Conservation (phyloP, 768 basidiomycete genomes). For the Rhizopogon vinicolor region DNA sequence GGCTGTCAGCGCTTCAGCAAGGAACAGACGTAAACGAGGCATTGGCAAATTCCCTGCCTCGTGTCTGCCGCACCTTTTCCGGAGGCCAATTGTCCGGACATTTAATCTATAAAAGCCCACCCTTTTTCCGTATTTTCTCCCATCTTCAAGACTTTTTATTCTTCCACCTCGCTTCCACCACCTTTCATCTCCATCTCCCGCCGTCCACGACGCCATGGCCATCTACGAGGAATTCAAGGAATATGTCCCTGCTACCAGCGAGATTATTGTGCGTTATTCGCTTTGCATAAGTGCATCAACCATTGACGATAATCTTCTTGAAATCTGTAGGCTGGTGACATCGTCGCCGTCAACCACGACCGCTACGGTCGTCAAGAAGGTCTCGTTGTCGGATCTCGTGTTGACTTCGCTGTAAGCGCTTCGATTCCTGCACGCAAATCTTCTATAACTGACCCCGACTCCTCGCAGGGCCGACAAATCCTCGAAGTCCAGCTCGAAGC, state of each 20-base stretch:
- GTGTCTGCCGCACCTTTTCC: constrained; percentile 45
- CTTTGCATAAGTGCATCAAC: constrained; percentile 1
- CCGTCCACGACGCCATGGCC: constrained; percentile 31
- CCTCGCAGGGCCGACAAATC: constrained; percentile 68
- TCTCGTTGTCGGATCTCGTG: constrained; percentile 71
- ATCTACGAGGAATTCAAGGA: constrained; percentile 28
- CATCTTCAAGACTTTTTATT: constrained; percentile 19
- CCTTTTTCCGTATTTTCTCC: constrained; percentile 12
- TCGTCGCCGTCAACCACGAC: constrained; percentile 72
- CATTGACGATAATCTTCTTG: not conserved
- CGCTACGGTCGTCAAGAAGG: constrained; percentile 66
- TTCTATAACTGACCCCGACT: not conserved
- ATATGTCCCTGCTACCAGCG: constrained; percentile 20
- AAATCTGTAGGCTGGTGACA: constrained; percentile 61
- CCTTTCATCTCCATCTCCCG: constrained; percentile 9
- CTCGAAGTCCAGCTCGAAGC: constrained; percentile 78
- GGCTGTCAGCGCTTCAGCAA: constrained; percentile 6
- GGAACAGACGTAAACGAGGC: constrained; percentile 3
- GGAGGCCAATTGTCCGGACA: constrained; percentile 21
- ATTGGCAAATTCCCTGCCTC: constrained; percentile 37
- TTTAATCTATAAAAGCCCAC: constrained; percentile 49
- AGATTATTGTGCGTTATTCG: constrained; percentile 28
- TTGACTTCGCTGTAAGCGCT: constrained; percentile 60
- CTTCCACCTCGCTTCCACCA: constrained; percentile 17
- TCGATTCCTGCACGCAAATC: not conserved